phyloP scores from a whole-genome alignment of 2,329 filamentous ascomycete species.

The Fusarium heterosporum region DNA sequence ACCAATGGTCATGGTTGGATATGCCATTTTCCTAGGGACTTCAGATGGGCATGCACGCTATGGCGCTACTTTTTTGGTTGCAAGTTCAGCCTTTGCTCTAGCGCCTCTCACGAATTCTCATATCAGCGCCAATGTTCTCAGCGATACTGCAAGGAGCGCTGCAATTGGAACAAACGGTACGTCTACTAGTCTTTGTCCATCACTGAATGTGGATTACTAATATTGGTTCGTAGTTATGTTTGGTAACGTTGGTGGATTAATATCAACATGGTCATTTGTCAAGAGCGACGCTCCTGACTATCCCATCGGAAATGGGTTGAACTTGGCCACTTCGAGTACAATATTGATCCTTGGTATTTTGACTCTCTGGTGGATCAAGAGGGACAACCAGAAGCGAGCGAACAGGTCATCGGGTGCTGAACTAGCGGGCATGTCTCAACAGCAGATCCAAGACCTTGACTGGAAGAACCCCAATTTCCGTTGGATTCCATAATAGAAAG shows the following conservation, averaged over 20 bases:
- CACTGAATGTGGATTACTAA: not conserved
- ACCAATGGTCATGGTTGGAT: conserved; percentile 75
- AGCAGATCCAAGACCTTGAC: conserved; percentile 70
- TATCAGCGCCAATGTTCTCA: conserved; percentile 76
- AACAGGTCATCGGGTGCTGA: conserved; percentile 53
- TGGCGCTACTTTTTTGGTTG: conserved; percentile 76
- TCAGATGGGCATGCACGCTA: conserved; percentile 67
- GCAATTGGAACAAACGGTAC: conserved; percentile 69
- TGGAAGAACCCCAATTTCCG: conserved; percentile 75
- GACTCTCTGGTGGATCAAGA: conserved; percentile 70
- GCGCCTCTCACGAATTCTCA: conserved; percentile 44
- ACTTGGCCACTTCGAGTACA: conserved; percentile 67
- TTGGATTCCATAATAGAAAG: conserved; percentile 55
- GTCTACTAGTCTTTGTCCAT: fast-evolving
- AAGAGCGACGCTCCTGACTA: conserved; percentile 73
- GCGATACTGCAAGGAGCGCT: conserved; percentile 74
- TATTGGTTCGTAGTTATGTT: conserved; percentile 65
- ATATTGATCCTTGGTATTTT: conserved; percentile 61
- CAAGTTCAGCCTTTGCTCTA: conserved; percentile 46
- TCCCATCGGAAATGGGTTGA: conserved; percentile 76
- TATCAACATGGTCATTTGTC: conserved; percentile 73
- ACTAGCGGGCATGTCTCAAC: conserved; percentile 63
- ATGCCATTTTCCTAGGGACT: conserved; percentile 76
- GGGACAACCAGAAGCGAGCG: conserved; percentile 64
- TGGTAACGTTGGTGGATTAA: conserved; percentile 75